phyloP scores from a whole-genome alignment of 371 early-diverging fungal species.

The Spiromyces aspiralis region DNA sequence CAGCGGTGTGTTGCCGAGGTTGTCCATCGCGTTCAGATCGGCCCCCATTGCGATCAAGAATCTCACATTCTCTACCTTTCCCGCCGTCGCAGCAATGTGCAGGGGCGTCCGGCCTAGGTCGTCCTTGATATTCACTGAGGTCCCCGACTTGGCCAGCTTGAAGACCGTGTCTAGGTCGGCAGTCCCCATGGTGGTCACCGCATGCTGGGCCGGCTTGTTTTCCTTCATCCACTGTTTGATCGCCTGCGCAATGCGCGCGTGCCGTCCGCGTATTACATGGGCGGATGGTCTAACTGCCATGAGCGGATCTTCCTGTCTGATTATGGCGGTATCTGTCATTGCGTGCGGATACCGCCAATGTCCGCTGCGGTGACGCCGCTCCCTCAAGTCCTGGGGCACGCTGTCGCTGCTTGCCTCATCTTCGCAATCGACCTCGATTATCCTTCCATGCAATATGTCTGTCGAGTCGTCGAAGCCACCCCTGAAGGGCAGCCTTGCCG shows the following conservation, averaged over 20 bases:
- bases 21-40: slow-evolving; percentile 17
- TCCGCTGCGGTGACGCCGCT: no score
- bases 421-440: no score
- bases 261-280: no score
- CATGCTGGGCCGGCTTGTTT: not conserved
- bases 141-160: not conserved
- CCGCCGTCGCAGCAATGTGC: slow-evolving; percentile 30
- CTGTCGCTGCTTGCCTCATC: no score
- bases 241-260: not conserved
- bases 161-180: not conserved
- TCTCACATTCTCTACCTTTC: slow-evolving; percentile 20
- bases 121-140: slow-evolving; percentile 4
- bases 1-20: slow-evolving; percentile 21
- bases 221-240: not conserved
- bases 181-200: not conserved
- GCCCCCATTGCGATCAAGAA: slow-evolving; percentile 35
- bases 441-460: no score
- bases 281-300: no score
- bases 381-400: no score
- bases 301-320: no score
- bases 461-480: no score
- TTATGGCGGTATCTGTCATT: no score
- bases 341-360: no score
- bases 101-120: slow-evolving; percentile 22
- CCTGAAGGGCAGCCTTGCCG: no score